A percentile compares a stretch with the other conserved stretches of the same genome.
Conservation (phyloP, 345 rosid species). For the Arabidopsis suecica region DNA sequence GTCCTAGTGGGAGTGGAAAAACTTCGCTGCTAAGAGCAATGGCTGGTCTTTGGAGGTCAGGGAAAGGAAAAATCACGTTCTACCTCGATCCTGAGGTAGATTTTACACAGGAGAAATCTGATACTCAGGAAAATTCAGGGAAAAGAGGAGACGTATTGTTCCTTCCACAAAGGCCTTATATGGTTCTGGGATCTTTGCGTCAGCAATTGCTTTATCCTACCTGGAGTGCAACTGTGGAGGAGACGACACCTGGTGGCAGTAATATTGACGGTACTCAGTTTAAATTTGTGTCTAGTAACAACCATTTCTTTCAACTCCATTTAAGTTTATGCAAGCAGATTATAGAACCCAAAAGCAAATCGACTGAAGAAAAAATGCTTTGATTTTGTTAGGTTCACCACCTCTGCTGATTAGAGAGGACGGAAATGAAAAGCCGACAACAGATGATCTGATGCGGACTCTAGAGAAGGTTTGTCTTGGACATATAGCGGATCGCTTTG, state of each 20-base stretch:
- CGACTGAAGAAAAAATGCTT: slow-evolving; percentile 18
- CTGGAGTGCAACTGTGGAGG: slow-evolving; percentile 50
- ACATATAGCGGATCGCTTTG: slow-evolving; percentile 70
- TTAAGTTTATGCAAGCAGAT: slow-evolving; percentile 19
- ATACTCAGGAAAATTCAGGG: slow-evolving; percentile 47
- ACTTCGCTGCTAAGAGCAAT: slow-evolving; percentile 90
- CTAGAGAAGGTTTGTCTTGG: slow-evolving; percentile 78
- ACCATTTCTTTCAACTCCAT: slow-evolving; percentile 9
- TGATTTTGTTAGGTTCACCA: slow-evolving; percentile 49
- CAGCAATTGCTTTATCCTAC: slow-evolving; percentile 94
- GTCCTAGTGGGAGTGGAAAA: slow-evolving; percentile 97
- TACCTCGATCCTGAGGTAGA: slow-evolving; percentile 56
- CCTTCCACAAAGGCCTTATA: slow-evolving; percentile 97
- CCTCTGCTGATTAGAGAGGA: slow-evolving; percentile 53
- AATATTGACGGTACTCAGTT: slow-evolving; percentile 32
- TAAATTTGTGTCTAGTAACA: neutral
- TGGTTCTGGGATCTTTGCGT: slow-evolving; percentile 95
- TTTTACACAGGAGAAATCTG: slow-evolving; percentile 40
- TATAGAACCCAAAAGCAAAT: slow-evolving; percentile 1
- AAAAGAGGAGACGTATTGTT: slow-evolving; percentile 63
- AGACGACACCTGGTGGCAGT: slow-evolving; percentile 38
- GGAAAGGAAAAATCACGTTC: slow-evolving; percentile 84
- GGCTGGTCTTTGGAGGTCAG: slow-evolving; percentile 94
- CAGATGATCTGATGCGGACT: slow-evolving; percentile 66
- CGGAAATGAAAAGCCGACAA: slow-evolving; percentile 55